Percentiles rank a stretch among this genome's conserved stretches.
Evolutionary conservation across 1,284 basidiomycete genomes (phyloP).

Genomic region (Coniophora puteana): DNA sequence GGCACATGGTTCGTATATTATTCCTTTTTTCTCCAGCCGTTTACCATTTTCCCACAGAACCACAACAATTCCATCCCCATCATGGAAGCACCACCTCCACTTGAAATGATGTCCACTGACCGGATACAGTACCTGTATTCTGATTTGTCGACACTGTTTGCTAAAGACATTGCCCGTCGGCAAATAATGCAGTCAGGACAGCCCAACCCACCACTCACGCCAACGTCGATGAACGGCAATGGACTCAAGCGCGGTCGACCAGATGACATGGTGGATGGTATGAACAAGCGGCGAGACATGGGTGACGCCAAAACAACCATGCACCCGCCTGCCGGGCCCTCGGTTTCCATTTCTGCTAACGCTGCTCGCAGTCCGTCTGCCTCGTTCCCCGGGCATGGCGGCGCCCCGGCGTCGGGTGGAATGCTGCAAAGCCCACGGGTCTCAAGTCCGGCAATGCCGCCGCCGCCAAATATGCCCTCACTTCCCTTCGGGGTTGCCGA

Average conservation of each 20-base stretch:
- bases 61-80: constrained; percentile 41
- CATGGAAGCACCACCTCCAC: constrained; percentile 51
- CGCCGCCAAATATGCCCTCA: constrained; percentile 19
- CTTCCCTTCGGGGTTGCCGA: constrained; percentile 26
- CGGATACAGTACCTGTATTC: constrained; percentile 60
- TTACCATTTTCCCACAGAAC: constrained; percentile 16
- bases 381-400: constrained; percentile 11
- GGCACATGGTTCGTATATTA: constrained; percentile 41
- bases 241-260: constrained; percentile 58
- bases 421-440: constrained; percentile 26
- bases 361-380: constrained; percentile 15
- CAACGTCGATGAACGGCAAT: constrained; percentile 13
- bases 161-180: constrained; percentile 57
- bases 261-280: constrained; percentile 40
- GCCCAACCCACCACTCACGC: constrained; percentile 17
- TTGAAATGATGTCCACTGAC: constrained; percentile 49
- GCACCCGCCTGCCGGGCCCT: constrained; percentile 29
- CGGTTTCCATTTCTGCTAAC: constrained; percentile 28
- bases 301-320: constrained; percentile 49
- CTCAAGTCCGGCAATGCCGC: constrained; percentile 19
- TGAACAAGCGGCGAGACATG: constrained; percentile 67
- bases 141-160: constrained; percentile 57
- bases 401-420: constrained; percentile 15
- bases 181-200: constrained; percentile 26
- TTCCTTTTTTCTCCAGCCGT: background rate